A percentile compares a stretch with the other conserved stretches of the same genome.
Evolutionary conservation across 441 rosid genomes (phyloP).

Genomic region (Biscutella laevigata): DNA sequence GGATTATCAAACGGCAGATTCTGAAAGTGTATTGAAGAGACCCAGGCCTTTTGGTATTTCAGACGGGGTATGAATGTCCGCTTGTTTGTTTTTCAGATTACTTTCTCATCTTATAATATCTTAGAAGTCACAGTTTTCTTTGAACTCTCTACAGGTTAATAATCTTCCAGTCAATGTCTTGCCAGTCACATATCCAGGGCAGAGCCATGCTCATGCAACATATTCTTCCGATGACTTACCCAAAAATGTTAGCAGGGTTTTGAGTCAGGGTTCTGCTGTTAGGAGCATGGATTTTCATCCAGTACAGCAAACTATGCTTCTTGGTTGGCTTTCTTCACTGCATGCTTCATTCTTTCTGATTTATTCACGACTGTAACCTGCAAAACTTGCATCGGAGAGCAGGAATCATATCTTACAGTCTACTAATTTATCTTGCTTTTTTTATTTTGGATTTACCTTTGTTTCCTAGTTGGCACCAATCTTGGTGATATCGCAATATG

Average conservation of each 20-base stretch:
- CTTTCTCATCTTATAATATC: slow-evolving; percentile 4
- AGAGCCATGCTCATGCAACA: slow-evolving; percentile 43
- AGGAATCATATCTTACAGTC: neutral
- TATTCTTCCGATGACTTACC: slow-evolving; percentile 70
- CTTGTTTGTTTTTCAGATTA: neutral
- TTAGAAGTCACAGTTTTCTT: slow-evolving; percentile 1
- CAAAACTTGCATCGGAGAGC: neutral
- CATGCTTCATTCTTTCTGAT: slow-evolving; percentile 8
- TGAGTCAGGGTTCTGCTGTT: slow-evolving; percentile 62
- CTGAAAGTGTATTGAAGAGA: slow-evolving; percentile 52
- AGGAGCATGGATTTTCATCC: slow-evolving; percentile 92
- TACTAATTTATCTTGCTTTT: slow-evolving; percentile 10
- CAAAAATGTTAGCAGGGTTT: slow-evolving; percentile 37
- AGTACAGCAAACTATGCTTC: slow-evolving; percentile 59
- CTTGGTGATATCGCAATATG: slow-evolving; percentile 67
- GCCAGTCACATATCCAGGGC: slow-evolving; percentile 50
- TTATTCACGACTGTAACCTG: neutral
- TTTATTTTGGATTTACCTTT: slow-evolving; percentile 9
- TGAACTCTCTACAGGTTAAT: slow-evolving; percentile 33
- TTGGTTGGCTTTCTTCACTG: slow-evolving; percentile 39
- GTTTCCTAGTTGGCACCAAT: slow-evolving; percentile 53
- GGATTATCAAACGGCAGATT: slow-evolving; percentile 60
- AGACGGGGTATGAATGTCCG: slow-evolving; percentile 39
- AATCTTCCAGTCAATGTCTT: slow-evolving; percentile 48
- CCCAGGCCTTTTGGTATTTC: slow-evolving; percentile 49